Conservation (phyloP, 2,329 filamentous ascomycete species). For the Arthrobotrys conoides region DNA sequence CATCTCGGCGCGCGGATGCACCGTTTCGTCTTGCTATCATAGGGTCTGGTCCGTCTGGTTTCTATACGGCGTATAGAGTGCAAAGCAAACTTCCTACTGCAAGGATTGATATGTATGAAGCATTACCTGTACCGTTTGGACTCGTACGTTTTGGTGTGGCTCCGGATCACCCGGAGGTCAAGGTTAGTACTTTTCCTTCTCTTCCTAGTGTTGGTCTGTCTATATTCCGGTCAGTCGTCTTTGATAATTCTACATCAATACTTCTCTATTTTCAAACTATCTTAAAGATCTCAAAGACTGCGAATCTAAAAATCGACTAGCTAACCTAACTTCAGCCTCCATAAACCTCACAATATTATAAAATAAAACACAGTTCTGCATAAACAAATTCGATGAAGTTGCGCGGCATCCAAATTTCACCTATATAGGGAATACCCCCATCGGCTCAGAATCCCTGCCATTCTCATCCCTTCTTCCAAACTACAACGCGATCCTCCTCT, state of each 20-base stretch:
- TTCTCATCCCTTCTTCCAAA: slow-evolving; percentile 79
- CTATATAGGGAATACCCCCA: slow-evolving; percentile 89
- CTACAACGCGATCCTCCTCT: slow-evolving; percentile 92
- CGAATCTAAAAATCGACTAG: slow-evolving; percentile 31
- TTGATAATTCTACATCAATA: background rate
- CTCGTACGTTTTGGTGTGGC: slow-evolving; percentile 94
- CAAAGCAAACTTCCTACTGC: slow-evolving; percentile 81
- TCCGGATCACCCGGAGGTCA: slow-evolving; percentile 98
- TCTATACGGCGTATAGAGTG: slow-evolving; percentile 90
- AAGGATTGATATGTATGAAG: slow-evolving; percentile 94
- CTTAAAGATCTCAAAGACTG: background rate
- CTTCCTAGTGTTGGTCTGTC: background rate
- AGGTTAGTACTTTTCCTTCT: slow-evolving; percentile 73
- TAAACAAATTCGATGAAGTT: slow-evolving; percentile 92
- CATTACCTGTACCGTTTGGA: slow-evolving; percentile 90
- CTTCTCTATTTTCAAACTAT: too few relatives aligned
- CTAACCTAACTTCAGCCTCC: slow-evolving; percentile 48
- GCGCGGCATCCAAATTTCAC: slow-evolving; percentile 85
- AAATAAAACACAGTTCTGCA: slow-evolving; percentile 81
- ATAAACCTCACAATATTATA: slow-evolving; percentile 7
- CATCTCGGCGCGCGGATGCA: slow-evolving; percentile 45
- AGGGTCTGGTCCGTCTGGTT: slow-evolving; percentile 94
- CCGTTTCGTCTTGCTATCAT: slow-evolving; percentile 87
- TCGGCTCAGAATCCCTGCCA: slow-evolving; percentile 77
- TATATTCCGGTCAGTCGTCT: background rate